Evolutionary conservation across 208 protist genomes (phyloP), one percentile per base, ranked within the genome.

Genomic region (Strigomonas galati): DNA sequence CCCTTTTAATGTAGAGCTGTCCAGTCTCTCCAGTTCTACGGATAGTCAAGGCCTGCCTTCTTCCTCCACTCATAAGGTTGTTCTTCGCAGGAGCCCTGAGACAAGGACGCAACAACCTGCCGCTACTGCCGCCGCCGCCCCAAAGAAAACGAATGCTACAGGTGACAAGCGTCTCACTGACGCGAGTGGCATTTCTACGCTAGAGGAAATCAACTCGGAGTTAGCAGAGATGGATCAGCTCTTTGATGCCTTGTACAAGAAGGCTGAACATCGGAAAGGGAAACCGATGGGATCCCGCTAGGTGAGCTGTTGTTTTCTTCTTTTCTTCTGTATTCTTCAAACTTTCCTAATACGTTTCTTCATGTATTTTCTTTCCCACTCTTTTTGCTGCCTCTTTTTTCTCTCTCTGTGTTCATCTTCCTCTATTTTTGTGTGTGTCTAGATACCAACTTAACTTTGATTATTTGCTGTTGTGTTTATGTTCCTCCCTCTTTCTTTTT

Each of bases 11-110:
- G 35, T 74, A 1, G 69, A 85, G 43, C 26, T 85, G 7, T 85
- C 80, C 2, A 85, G 72, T 43, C 52, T 77, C 24, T 85, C 80
- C 21, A 74, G 68, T 46, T 49, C 28, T 40, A 59, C 66, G 23
- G 43, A 61, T 3, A 44, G 23, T 19, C 61, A 31, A 6, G 31
- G 53, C 24, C 40, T 15, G 35, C 7, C 35, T 40, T 4, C 7
- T 10, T 40, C 35, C 7, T 4, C 35, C 10, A 10, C 10, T 10
- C 35, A 4, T 40, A 10, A 4, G 10, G 35, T 10, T 4, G 10
- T 10, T 10, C 35, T 4, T 40, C 7, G 35, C 35, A 10, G 10
- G 4, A 10, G 35, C 35, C 7, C 35, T 10, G 7, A 40, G n/a
- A n/a, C n/a, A n/a, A n/a, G n/a, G n/a, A n/a, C n/a, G n/a, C n/a